Base-by-base conservation (phyloP, 768 basidiomycete species). In the Chalciporus piperatus region DNA sequence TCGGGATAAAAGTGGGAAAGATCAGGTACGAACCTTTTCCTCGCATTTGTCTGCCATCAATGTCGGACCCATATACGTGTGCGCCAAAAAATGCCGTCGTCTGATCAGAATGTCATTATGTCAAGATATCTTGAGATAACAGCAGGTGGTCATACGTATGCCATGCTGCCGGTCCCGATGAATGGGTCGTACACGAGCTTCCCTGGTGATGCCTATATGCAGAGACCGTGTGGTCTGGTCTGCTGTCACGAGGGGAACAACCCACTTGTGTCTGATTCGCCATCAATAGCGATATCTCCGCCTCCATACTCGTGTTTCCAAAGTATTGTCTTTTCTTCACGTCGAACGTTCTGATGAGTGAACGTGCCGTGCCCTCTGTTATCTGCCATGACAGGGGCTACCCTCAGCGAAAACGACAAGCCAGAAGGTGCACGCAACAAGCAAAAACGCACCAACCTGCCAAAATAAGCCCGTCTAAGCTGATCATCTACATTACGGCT, bases 271-370 rank as follows among this genome's bases (percentile, higher is more conserved):
- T 85, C 68, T 99, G 97, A 60, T 96, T 96, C 9, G 95, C 92
- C 95, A 98, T 98, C 23, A 98, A 70, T 41, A 99, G 73, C 2
- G 93, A 95, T 43, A 98, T 86, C 67, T 98, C 94, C 0, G 96
- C 84, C 59, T 97, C 95, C 97, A 99, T 99, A 60, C 90, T 91
- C 0, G 97, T 99, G 58, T 95, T 99, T 3, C 97, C 97, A 67
- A 84, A 98, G 63, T 89, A 98, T 13, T 74, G 73, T 9, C 97
- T 80, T 59, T 92, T 91, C 69, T 97, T 98, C 44, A 99, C 87
- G 54, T 91, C 86, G 54, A 92, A 96, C 47, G 72, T 79, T 43
- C 72, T 68, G 43, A 92, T 76, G 30, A 95, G 74, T 3, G 73
- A 63, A 6, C 96, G 82, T 0, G 90, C 88, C 23, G 78, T 74